These are phyloP conservation scores for Aspergillus bombycis DNA, from an alignment of 2,329 filamentous ascomycete genomes.

Conservation along the genomic window DNA sequence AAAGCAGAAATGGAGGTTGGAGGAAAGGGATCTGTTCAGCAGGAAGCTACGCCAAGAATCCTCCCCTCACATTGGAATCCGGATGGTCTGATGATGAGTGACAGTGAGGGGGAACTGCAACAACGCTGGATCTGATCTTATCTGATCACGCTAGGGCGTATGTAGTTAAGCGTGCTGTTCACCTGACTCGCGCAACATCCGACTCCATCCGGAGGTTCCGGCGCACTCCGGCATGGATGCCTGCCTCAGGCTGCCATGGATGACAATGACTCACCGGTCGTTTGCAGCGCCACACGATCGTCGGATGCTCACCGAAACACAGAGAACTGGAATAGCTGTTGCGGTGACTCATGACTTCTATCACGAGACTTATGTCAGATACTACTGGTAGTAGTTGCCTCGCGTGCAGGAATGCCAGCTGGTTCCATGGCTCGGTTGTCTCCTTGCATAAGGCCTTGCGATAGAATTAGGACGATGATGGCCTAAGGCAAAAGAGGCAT, in stretches of 20 bases:
- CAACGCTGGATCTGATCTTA: constrained; percentile 34
- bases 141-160: constrained; percentile 32
- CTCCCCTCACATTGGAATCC: neutral
- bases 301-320: neutral
- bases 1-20: neutral
- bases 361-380: neutral
- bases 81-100: constrained; percentile 1
- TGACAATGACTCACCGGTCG: neutral
- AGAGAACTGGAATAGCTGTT: neutral
- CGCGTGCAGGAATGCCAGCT: neutral
- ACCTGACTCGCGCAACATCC: neutral
- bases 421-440: neutral
- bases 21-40: neutral
- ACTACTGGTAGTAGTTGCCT: neutral
- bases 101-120: constrained; percentile 4
- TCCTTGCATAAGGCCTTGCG: neutral
- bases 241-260: neutral
- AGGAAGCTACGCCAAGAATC: neutral
- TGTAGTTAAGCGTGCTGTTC: neutral
- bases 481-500: neutral
- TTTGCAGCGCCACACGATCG: neutral
- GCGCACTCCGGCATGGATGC: neutral
- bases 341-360: neutral
- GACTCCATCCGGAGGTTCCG: constrained; percentile 5
- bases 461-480: neutral